Conservation (phyloP, 2,329 filamentous ascomycete species). For the Chrysoporthe austroafricana region DNA sequence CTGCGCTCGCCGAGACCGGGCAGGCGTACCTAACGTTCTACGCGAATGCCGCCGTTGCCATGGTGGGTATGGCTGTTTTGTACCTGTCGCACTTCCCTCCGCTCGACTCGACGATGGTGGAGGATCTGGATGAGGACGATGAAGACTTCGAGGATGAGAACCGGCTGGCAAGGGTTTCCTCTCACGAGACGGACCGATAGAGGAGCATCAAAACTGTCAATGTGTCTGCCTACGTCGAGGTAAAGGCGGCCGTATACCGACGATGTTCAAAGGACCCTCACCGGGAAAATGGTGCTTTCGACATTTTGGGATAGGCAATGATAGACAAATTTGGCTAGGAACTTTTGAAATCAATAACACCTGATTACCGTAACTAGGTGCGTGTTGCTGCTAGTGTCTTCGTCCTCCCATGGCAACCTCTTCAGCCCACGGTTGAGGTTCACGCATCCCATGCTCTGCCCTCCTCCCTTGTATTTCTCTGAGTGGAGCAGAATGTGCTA, state of each 20-base stretch:
- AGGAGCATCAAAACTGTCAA: not conserved
- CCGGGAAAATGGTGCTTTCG: too few species aligned
- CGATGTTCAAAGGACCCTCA: not conserved
- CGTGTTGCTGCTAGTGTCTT: too few species aligned
- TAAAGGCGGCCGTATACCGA: not conserved
- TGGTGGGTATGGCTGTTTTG: conserved; percentile 48
- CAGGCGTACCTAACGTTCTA: conserved; percentile 67
- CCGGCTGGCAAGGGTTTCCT: conserved; percentile 15
- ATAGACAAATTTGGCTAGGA: too few species aligned
- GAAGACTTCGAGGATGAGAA: conserved; percentile 9
- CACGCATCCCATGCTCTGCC: too few species aligned
- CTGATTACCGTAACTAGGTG: too few species aligned
- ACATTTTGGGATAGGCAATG: too few species aligned
- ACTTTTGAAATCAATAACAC: too few species aligned
- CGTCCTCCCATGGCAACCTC: too few species aligned
- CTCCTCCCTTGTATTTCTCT: too few species aligned
- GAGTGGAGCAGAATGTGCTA: too few species aligned
- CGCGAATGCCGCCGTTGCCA: conserved; percentile 65
- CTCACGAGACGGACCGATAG: conserved; percentile 28
- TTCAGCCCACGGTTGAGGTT: too few species aligned
- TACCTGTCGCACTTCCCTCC: conserved; percentile 49
- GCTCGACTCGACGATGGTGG: conserved; percentile 41
- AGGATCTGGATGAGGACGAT: conserved; percentile 25
- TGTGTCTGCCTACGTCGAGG: not conserved
- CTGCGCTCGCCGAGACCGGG: conserved; percentile 62